Evolutionary conservation across 345 rosid genomes (phyloP).

Genomic region (Sonneratia caseolaris): DNA sequence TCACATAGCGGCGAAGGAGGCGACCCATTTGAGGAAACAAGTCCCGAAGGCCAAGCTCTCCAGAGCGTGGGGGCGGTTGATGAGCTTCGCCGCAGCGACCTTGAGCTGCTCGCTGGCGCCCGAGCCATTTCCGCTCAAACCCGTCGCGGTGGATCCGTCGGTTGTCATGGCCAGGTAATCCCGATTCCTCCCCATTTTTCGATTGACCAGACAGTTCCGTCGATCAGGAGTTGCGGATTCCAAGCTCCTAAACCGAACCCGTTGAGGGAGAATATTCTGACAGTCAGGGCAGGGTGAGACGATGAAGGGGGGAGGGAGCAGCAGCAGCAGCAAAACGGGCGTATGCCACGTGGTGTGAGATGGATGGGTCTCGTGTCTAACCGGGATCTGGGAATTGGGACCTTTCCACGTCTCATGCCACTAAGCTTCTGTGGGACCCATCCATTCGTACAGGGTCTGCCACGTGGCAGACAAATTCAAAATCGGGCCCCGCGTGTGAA

Average conservation of each 20-base stretch:
- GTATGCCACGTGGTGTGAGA: background rate
- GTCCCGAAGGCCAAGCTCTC: slow-evolving; percentile 65
- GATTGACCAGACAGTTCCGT: background rate
- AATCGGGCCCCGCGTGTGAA: too few species aligned
- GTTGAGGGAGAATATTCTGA: background rate
- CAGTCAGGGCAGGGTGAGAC: background rate
- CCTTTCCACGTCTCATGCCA: too few species aligned
- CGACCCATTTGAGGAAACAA: slow-evolving; percentile 64
- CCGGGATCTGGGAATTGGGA: too few species aligned
- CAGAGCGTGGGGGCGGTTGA: slow-evolving; percentile 35
- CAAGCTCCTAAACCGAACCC: background rate
- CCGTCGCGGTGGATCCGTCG: background rate
- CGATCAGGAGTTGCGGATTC: background rate
- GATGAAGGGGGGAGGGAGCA: background rate
- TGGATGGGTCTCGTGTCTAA: background rate
- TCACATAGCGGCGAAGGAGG: slow-evolving; percentile 78
- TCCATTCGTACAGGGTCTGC: too few species aligned
- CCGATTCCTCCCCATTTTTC: slow-evolving; percentile 2
- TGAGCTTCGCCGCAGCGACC: slow-evolving; percentile 38
- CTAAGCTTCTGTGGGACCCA: background rate
- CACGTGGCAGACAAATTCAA: too few species aligned
- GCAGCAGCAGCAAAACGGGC: background rate
- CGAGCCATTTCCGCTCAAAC: background rate
- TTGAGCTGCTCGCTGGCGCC: slow-evolving; percentile 21
- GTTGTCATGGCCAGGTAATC: background rate